Evolutionary conservation across 1,139 yeast genomes (phyloP), one percentile per base, ranked within the genome.

Genomic region (Lodderomyces pseudojiufengensis): DNA sequence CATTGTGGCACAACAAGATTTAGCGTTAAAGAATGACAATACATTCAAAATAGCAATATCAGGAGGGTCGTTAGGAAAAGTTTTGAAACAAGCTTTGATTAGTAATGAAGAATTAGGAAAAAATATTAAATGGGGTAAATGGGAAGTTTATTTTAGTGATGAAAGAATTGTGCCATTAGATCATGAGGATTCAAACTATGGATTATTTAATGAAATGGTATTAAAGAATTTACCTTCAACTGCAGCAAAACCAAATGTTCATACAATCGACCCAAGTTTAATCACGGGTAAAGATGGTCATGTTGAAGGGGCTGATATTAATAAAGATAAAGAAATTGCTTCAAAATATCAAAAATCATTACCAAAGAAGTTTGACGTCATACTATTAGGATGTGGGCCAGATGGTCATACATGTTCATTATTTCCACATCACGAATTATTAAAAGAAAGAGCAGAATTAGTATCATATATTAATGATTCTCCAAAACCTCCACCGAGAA

Each of bases 41-140:
- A 55, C 57, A 18, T 90, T 90, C 62, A 76, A 75, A 47, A 70
- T 90, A 43, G 97, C 96, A 15, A 71, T 90, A 32, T 82, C 94
- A 39, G 97, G 97, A 29, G 97, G 97, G 2, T 86, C 95, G 4
- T 69, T 88, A 48, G 86, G 90, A 20, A 81, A 83, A 49, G 86
- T 80, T 3, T 71, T 90, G 54, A 77, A 80, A 46, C 67, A 69
- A 37, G 92, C 90, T 2, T 70, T 90, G 44, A 70, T 86, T 39
- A 79, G 77, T 43, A 73, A 84, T 51, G 37, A 58, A 22, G 65
- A 59, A n/a, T 55, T 72, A 31, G 64, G 69, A 7, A 42, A 62
- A 1, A 61, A 70, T 38, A 73, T 80, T 25, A 47, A 78, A 49
- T 82, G 88, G 88, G 61, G 62, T 38, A 70, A 78, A 50, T 82